Percentiles rank a stretch among this genome's conserved stretches.
Conservation (phyloP, 2,329 filamentous ascomycete species). For the Clonostachys solani region DNA sequence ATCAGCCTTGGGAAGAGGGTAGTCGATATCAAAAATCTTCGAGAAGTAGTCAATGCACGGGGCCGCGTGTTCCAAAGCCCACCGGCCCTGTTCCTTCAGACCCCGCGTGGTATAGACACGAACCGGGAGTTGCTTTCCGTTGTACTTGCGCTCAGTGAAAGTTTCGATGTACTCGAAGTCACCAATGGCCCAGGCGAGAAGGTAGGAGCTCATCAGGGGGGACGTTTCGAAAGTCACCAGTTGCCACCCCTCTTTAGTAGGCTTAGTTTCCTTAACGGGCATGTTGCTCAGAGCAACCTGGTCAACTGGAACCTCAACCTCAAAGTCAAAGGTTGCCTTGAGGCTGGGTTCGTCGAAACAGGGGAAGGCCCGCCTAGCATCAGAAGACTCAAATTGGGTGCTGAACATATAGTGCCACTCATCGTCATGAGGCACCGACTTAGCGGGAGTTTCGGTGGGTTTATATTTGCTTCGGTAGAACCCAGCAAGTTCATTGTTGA, state of each 20-base stretch:
- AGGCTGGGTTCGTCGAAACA: slow-evolving; percentile 98
- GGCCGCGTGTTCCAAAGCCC: slow-evolving; percentile 85
- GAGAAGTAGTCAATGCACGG: slow-evolving; percentile 97
- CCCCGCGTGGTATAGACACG: slow-evolving; percentile 94
- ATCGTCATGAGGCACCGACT: slow-evolving; percentile 72
- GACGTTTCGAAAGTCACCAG: slow-evolving; percentile 76
- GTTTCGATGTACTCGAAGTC: slow-evolving; percentile 97
- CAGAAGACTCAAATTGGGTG: slow-evolving; percentile 96
- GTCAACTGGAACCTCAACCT: slow-evolving; percentile 85
- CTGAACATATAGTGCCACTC: slow-evolving; percentile 75
- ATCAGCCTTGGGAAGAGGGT: slow-evolving; percentile 89
- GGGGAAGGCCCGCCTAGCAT: slow-evolving; percentile 90
- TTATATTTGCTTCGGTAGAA: slow-evolving; percentile 96
- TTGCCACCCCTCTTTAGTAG: slow-evolving; percentile 61
- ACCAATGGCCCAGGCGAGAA: slow-evolving; percentile 90
- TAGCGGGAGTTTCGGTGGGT: slow-evolving; percentile 64
- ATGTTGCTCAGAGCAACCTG: slow-evolving; percentile 93
- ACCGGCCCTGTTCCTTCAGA: slow-evolving; percentile 87
- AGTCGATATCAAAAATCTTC: slow-evolving; percentile 88
- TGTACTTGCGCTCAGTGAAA: slow-evolving; percentile 84
- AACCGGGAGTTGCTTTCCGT: slow-evolving; percentile 86
- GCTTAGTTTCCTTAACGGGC: slow-evolving; percentile 71
- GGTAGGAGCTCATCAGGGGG: slow-evolving; percentile 87
- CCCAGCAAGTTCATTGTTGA: slow-evolving; percentile 89
- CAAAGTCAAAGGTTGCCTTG: slow-evolving; percentile 92